phyloP scores from a whole-genome alignment of 306 rosid species.

The Cucumis sativus region Cucumber_9930_V3 NC_026655.2:1908501-1909000 shows the following conservation, averaged over 20 bases:
- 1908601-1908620: not conserved
- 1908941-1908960: too few species aligned
- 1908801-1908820: not conserved
- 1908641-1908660: not conserved
- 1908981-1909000: too few species aligned
- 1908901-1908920: not conserved
- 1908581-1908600: not conserved
- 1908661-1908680: not conserved
- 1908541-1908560: not conserved
- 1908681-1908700: not conserved
- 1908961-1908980: too few species aligned
- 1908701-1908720: not conserved
- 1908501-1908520: not conserved
- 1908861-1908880: not conserved
- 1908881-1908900: not conserved
- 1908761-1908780: not conserved
- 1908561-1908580: not conserved
- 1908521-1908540: too few species aligned
- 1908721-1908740: slow-evolving; percentile 1
- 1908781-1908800: not conserved
- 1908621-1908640: not conserved
- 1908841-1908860: not conserved
- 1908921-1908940: not conserved
- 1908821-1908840: not conserved
- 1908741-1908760: not conserved